These are phyloP conservation scores for Alternaria hordeiaustralica DNA, from an alignment of 2,329 filamentous ascomycete genomes.

Conservation along the genomic window DNA sequence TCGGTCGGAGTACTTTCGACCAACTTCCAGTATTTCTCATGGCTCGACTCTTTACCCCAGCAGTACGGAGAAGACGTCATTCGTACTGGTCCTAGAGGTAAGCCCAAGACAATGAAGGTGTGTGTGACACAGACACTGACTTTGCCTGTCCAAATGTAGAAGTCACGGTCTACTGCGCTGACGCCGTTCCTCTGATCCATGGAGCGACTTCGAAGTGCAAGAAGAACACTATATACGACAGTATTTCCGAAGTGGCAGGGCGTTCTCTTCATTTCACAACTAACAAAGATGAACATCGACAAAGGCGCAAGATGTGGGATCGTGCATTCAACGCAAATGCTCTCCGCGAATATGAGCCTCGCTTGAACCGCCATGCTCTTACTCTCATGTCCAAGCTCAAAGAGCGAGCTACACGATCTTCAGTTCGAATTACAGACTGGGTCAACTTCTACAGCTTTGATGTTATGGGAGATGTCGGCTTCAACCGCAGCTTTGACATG, in stretches of 20 bases:
- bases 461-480: constrained; percentile 57
- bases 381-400: constrained; percentile 34
- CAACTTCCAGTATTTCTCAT: constrained; percentile 34
- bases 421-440: constrained; percentile 41
- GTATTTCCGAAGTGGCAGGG: constrained; percentile 21
- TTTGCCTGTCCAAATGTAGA: constrained; percentile 15
- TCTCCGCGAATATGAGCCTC: constrained; percentile 45
- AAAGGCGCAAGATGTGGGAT: constrained; percentile 43
- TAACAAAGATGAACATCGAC: constrained; percentile 38
- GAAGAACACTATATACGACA: constrained; percentile 40
- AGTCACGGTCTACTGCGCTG: constrained; percentile 36
- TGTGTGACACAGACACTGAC: not conserved
- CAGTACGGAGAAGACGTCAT: constrained; percentile 42
- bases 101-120: not conserved
- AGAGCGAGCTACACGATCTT: constrained; percentile 21
- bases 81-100: constrained; percentile 39
- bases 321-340: constrained; percentile 42
- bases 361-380: constrained; percentile 39
- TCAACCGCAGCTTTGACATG: constrained; percentile 52
- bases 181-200: constrained; percentile 39
- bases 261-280: constrained; percentile 37
- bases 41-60: constrained; percentile 31
- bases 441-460: constrained; percentile 55
- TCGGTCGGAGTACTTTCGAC: constrained; percentile 23
- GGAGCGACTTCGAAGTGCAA: constrained; percentile 37